Conservation (phyloP, 495 filamentous ascomycete genomes). For the Trichoderma asperelloides region DNA sequence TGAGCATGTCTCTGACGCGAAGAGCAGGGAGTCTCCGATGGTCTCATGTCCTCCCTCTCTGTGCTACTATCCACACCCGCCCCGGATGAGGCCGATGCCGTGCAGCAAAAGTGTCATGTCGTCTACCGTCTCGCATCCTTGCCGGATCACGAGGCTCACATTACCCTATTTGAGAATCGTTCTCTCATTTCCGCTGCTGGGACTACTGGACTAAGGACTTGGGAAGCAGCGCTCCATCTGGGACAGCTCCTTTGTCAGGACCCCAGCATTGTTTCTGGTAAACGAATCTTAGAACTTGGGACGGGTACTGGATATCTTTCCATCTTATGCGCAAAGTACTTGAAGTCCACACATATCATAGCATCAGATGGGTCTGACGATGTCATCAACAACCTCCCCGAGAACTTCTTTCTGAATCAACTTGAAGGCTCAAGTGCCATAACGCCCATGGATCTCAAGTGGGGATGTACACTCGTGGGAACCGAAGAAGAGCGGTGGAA, state of each 20-base stretch:
- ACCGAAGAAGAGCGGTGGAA: constrained; percentile 37
- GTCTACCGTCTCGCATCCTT: constrained; percentile 48
- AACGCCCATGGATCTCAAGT: constrained; percentile 44
- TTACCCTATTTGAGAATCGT: constrained; percentile 63
- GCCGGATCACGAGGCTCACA: constrained; percentile 15
- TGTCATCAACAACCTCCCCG: constrained; percentile 58
- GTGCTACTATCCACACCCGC: constrained; percentile 49
- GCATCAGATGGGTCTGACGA: constrained; percentile 74
- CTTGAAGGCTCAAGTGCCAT: constrained; percentile 38
- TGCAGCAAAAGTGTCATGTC: constrained; percentile 68
- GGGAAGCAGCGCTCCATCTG: constrained; percentile 87
- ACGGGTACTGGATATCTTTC: constrained; percentile 82
- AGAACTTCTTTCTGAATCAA: constrained; percentile 59
- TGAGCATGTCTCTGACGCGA: not conserved
- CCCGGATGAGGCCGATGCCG: constrained; percentile 49
- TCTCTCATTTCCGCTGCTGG: constrained; percentile 62
- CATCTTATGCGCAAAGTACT: constrained; percentile 67
- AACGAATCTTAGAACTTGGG: constrained; percentile 75
- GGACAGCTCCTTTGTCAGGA: constrained; percentile 55
- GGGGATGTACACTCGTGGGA: constrained; percentile 48
- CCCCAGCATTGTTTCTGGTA: constrained; percentile 37
- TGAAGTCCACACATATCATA: constrained; percentile 54
- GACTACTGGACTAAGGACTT: constrained; percentile 83
- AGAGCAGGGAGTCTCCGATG: constrained; percentile 63
- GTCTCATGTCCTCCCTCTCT: constrained; percentile 55